phyloP scores from a whole-genome alignment of 2,329 filamentous ascomycete genomes.

The Ustilaginoidea virens region DNA sequence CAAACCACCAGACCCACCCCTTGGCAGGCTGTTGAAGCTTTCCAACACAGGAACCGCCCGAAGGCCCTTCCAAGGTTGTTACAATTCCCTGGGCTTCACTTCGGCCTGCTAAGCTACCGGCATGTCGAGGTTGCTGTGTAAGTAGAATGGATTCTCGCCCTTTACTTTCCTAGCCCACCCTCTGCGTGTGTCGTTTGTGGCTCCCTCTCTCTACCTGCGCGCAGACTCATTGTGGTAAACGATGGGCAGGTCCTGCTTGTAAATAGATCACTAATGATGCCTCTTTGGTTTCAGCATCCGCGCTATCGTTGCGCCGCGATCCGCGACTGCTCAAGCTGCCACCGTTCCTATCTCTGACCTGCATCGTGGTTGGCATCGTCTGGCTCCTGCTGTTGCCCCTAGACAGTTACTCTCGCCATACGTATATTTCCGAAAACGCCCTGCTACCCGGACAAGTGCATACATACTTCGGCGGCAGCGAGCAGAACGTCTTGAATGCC shows the following conservation, averaged over 20 bases:
- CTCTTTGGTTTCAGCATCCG: constrained; percentile 29
- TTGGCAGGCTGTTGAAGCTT: too few species aligned
- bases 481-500: constrained; percentile 85
- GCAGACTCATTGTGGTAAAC: too few species aligned
- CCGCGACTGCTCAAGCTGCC: constrained; percentile 70
- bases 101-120: constrained; percentile 4
- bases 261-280: background rate
- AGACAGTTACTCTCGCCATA: constrained; percentile 77
- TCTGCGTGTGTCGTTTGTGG: too few species aligned
- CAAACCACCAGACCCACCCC: too few species aligned
- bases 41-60: too few species aligned
- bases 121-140: constrained; percentile 41
- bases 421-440: constrained; percentile 96
- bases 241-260: too few species aligned
- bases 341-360: constrained; percentile 74
- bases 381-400: constrained; percentile 87
- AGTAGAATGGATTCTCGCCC: too few species aligned
- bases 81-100: too few species aligned
- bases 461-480: constrained; percentile 92
- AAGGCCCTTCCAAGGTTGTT: too few species aligned
- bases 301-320: constrained; percentile 61
- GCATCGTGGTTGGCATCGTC: constrained; percentile 67
- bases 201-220: too few species aligned
- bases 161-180: too few species aligned
- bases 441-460: constrained; percentile 91